Percentiles rank a stretch among this genome's conserved stretches.
Evolutionary conservation across 2,329 filamentous ascomycete genomes (phyloP).

Genomic region (Raffaelea arxii): DNA sequence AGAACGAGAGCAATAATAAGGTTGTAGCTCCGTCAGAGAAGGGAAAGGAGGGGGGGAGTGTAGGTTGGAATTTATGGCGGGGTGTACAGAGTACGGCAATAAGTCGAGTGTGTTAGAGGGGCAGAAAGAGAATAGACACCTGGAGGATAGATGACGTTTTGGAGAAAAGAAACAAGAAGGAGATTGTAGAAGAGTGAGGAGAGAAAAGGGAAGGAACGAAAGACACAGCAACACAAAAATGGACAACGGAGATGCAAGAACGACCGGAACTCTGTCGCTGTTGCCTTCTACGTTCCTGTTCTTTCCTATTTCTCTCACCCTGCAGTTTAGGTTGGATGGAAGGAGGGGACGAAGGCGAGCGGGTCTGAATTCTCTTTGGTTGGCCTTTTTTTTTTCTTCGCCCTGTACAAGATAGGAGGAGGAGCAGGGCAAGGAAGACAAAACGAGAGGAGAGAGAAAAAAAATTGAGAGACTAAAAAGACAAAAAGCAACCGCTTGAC

Average conservation of each 20-base stretch:
- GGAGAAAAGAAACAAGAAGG: background rate
- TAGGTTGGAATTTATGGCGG: background rate
- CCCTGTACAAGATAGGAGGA: background rate
- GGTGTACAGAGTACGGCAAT: background rate
- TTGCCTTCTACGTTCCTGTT: background rate
- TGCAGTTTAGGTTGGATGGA: conserved; percentile 6
- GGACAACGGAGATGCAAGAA: background rate
- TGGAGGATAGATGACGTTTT: background rate
- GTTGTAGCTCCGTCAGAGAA: background rate
- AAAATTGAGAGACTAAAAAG: background rate
- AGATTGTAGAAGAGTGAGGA: background rate
- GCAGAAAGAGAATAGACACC: background rate
- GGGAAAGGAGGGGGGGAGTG: background rate
- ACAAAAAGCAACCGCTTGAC: background rate
- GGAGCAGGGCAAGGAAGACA: background rate
- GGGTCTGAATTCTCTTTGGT: conserved; percentile 8
- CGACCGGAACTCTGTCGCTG: background rate
- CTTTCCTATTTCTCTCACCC: background rate
- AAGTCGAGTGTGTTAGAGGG: background rate
- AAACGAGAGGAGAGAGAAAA: background rate
- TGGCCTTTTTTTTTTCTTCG: no score
- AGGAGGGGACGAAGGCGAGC: conserved; percentile 5
- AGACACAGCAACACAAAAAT: background rate
- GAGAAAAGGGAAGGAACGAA: background rate
- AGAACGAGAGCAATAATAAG: background rate